phyloP scores from a whole-genome alignment of 257 asterid genomes.

The Solanum dulcamara region DNA sequence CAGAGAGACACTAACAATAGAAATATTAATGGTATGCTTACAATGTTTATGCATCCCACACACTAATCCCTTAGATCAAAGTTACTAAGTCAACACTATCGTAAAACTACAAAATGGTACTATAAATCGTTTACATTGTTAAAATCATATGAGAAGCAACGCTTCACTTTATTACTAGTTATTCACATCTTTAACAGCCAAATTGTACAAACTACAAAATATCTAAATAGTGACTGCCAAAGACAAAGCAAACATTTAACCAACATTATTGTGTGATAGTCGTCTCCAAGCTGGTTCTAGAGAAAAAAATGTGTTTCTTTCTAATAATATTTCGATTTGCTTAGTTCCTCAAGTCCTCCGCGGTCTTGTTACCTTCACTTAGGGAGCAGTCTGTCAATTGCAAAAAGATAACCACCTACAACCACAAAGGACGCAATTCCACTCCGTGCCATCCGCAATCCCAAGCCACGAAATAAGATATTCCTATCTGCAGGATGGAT shows the following conservation, averaged over 20 bases:
- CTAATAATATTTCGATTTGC: not conserved
- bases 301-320: not conserved
- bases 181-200: not conserved
- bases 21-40: slow-evolving; percentile 1
- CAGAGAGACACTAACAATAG: no score
- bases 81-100: slow-evolving; percentile 25
- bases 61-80: not conserved
- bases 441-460: slow-evolving; percentile 78
- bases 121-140: not conserved
- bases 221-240: not conserved
- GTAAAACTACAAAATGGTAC: slow-evolving; percentile 11
- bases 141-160: not conserved
- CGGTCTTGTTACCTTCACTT: not conserved
- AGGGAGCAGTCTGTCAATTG: slow-evolving; percentile 32
- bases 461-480: slow-evolving; percentile 52
- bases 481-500: slow-evolving; percentile 81
- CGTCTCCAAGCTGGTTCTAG: not conserved
- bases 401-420: slow-evolving; percentile 66
- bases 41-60: slow-evolving; percentile 22
- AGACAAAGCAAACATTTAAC: not conserved
- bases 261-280: not conserved
- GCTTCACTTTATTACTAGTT: not conserved
- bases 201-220: not conserved
- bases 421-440: slow-evolving; percentile 65
- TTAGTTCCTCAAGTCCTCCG: not conserved